These are phyloP conservation scores for Eucalyptus sp. DNA, from an alignment of 345 rosid genomes.

Conservation along the genomic window DNA sequence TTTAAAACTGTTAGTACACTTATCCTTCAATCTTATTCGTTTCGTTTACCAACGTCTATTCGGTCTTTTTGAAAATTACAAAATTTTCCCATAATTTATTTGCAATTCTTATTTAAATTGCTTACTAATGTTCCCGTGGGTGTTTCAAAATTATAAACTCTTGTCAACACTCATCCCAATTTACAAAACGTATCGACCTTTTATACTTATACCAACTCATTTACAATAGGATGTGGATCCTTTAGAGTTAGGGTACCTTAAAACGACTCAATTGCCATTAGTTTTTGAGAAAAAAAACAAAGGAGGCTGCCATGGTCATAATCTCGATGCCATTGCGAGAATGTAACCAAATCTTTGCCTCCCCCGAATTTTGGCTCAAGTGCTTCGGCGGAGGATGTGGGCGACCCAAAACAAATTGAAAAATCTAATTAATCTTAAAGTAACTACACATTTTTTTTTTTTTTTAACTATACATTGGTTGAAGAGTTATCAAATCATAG, in stretches of 20 bases:
- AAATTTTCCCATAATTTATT: too few relatives aligned
- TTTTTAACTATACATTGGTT: neutral
- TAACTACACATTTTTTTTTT: too few relatives aligned
- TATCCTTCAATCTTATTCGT: neutral
- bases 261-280: neutral
- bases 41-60: too few relatives aligned
- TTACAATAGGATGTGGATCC: neutral
- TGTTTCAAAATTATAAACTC: neutral
- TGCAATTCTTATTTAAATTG: neutral
- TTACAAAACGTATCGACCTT: neutral
- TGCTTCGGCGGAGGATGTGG: neutral
- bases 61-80: neutral
- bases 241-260: neutral
- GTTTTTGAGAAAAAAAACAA: neutral
- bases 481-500: neutral
- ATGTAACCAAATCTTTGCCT: neutral
- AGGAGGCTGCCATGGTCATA: neutral
- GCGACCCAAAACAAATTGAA: neutral
- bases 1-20: neutral
- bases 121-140: neutral
- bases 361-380: neutral
- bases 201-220: neutral
- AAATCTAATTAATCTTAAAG: neutral
- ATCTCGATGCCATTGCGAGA: neutral
- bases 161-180: neutral